These are phyloP conservation scores for Septoria petroselini DNA, from an alignment of 2,329 filamentous ascomycete species.

Conservation along the genomic window DNA sequence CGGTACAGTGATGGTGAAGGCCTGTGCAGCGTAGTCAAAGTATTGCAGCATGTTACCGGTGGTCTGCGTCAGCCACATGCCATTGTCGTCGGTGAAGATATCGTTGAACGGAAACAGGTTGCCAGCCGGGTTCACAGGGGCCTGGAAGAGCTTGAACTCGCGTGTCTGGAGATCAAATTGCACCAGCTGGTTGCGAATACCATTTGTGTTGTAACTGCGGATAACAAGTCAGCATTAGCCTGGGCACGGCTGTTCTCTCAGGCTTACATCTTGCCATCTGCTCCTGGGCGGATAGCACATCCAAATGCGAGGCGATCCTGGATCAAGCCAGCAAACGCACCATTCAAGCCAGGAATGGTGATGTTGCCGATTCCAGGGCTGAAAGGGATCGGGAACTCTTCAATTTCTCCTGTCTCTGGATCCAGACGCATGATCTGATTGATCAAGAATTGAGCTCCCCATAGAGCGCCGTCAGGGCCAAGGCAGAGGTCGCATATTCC, in stretches of 20 bases:
- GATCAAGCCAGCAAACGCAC: constrained; percentile 10
- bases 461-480: constrained; percentile 17
- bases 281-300: constrained; percentile 16
- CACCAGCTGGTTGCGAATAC: constrained; percentile 18
- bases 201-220: constrained; percentile 14
- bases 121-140: constrained; percentile 24
- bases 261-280: constrained; percentile 15
- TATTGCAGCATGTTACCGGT: constrained; percentile 21
- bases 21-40: constrained; percentile 12
- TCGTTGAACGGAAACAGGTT: constrained; percentile 31
- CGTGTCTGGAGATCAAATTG: constrained; percentile 15
- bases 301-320: constrained; percentile 16
- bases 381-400: constrained; percentile 19
- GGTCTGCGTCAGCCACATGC: constrained; percentile 30
- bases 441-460: constrained; percentile 15
- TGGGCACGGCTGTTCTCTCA: no score
- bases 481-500: constrained; percentile 16
- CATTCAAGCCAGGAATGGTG: constrained; percentile 16
- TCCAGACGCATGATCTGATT: constrained; percentile 13
- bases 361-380: constrained; percentile 13
- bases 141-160: constrained; percentile 17
- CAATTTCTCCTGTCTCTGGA: constrained; percentile 12
- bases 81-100: constrained; percentile 24
- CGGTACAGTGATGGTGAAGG: constrained; percentile 16
- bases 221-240: not conserved